A percentile compares a stretch with the other conserved stretches of the same genome.
These are phyloP conservation scores for Leucoagaricus sp. DNA, from an alignment of 1,284 basidiomycete genomes.

Conservation along the genomic window DNA sequence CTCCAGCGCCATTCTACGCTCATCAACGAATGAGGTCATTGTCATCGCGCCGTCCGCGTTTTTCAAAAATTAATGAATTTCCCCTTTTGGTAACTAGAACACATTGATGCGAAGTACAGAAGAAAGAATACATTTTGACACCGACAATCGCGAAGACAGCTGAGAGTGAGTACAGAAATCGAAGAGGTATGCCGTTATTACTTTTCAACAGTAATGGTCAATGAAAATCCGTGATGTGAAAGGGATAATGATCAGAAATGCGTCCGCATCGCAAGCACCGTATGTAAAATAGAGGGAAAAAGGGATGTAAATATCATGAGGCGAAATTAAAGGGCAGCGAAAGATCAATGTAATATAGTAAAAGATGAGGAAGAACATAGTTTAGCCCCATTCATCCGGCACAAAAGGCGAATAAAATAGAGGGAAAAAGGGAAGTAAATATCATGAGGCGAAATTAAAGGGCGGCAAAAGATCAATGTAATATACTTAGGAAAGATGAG, in stretches of 20 bases:
- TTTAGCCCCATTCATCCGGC: slow-evolving; percentile 60
- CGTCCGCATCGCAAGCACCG: not conserved
- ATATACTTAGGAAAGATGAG: not conserved
- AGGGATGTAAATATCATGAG: not conserved
- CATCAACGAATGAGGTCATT: not conserved
- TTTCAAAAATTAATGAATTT: not conserved
- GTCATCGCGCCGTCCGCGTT: not conserved
- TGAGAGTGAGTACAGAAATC: not conserved
- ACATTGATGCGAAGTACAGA: too few relatives aligned
- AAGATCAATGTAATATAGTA: not conserved
- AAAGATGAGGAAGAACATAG: not conserved
- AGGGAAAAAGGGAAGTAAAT: not conserved
- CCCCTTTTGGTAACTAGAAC: not conserved
- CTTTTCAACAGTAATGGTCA: not conserved
- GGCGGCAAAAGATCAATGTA: not conserved
- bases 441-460: not conserved
- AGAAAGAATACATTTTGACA: not conserved
- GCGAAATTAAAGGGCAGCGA: not conserved
- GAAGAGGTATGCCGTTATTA: not conserved
- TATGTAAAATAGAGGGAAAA: not conserved
- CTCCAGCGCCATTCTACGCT: not conserved
- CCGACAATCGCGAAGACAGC: not conserved
- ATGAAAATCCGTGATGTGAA: not conserved
- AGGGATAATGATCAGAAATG: not conserved
- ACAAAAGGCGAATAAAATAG: slow-evolving; percentile 58